Conservation (phyloP, 371 early-diverging fungal species). For the Coemansia sp. region DNA sequence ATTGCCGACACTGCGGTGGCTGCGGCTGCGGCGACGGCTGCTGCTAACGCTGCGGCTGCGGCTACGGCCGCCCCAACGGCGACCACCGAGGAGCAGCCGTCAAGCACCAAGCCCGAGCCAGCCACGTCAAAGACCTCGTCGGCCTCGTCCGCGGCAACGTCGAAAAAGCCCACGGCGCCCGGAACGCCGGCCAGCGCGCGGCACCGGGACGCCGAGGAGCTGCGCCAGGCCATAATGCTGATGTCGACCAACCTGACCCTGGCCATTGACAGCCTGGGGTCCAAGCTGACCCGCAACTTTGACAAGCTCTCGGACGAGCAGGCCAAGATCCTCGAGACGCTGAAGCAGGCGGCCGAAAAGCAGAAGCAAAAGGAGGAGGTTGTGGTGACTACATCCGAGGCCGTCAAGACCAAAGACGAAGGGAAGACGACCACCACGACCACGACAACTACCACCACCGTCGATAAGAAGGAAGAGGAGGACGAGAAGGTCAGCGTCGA, state of each 20-base stretch:
- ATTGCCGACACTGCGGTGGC: slow-evolving; percentile 32
- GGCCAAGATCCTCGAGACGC: slow-evolving; percentile 28
- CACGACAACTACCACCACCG: neutral
- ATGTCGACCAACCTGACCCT: slow-evolving; percentile 42
- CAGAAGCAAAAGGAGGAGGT: neutral
- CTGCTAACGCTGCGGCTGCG: neutral
- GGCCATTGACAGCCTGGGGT: slow-evolving; percentile 45
- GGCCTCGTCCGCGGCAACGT: slow-evolving; percentile 4
- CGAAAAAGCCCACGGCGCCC: slow-evolving; percentile 6
- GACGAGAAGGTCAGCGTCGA: neutral
- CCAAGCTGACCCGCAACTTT: slow-evolving; percentile 40
- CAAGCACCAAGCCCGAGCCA: slow-evolving; percentile 40
- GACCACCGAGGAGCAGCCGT: slow-evolving; percentile 6
- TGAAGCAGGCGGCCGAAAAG: slow-evolving; percentile 11
- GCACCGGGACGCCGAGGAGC: slow-evolving; percentile 24
- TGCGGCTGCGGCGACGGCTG: slow-evolving; percentile 24
- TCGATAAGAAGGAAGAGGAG: neutral
- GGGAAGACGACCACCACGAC: neutral
- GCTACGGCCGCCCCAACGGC: too few relatives aligned
- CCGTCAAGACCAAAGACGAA: neutral
- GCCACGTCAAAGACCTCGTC: slow-evolving; percentile 18
- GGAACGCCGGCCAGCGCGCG: neutral
- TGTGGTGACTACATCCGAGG: neutral
- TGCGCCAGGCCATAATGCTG: slow-evolving; percentile 32
- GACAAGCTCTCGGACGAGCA: slow-evolving; percentile 41